These are phyloP conservation scores for Trichoderma oligosporum DNA, from an alignment of 2,329 filamentous ascomycete genomes.

Conservation along the genomic window DNA sequence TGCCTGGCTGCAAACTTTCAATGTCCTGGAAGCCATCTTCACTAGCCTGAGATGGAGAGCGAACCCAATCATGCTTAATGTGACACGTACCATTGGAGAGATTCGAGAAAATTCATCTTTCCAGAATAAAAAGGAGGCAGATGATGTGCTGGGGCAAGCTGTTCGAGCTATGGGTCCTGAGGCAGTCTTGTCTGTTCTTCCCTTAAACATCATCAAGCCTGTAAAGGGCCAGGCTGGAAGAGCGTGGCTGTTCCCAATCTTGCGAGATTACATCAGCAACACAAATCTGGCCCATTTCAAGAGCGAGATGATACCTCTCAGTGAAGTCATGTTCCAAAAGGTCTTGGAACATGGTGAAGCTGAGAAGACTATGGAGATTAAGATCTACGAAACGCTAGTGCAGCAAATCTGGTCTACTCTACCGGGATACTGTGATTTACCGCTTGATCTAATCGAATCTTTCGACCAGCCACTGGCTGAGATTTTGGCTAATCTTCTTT, in stretches of 20 bases:
- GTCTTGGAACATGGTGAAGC: constrained; percentile 76
- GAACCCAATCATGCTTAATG: constrained; percentile 69
- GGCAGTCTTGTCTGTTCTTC: constrained; percentile 74
- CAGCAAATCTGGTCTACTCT: constrained; percentile 93
- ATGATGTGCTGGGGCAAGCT: constrained; percentile 82
- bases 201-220: constrained; percentile 78
- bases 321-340: constrained; percentile 82
- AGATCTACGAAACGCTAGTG: constrained; percentile 95
- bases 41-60: constrained; percentile 82
- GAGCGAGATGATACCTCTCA: constrained; percentile 80
- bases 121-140: constrained; percentile 89
- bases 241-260: constrained; percentile 90
- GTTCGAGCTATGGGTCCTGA: constrained; percentile 88
- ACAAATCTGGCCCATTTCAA: constrained; percentile 83
- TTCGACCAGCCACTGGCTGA: constrained; percentile 91
- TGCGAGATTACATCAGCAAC: constrained; percentile 86
- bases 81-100: constrained; percentile 78
- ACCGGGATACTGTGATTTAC: constrained; percentile 91
- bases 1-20: constrained; percentile 93
- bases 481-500: constrained; percentile 83
- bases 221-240: constrained; percentile 74
- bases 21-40: constrained; percentile 80
- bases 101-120: constrained; percentile 86
- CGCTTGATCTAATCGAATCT: constrained; percentile 68
- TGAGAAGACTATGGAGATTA: constrained; percentile 92